A percentile compares a stretch with the other conserved stretches of the same genome.
phyloP scores from a whole-genome alignment of 768 basidiomycete genomes.

The Agaricus blazei region DNA sequence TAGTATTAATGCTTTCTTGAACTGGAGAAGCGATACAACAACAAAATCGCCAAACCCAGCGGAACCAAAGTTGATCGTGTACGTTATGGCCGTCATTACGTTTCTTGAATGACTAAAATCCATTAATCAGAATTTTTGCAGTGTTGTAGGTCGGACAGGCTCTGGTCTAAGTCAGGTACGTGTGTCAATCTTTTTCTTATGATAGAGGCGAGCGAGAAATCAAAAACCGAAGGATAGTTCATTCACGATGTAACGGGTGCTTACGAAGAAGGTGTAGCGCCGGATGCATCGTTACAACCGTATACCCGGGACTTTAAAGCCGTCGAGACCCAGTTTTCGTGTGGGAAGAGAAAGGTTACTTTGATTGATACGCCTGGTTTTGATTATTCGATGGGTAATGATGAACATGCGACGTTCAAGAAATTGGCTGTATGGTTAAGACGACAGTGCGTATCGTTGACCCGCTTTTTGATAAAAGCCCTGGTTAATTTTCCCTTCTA shows the following conservation, averaged over 20 bases:
- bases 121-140: neutral
- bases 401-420: neutral
- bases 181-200: neutral
- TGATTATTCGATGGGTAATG: neutral
- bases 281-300: neutral
- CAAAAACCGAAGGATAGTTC: neutral
- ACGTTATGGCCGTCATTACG: neutral
- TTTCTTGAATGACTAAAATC: neutral
- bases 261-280: neutral
- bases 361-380: slow-evolving; percentile 5
- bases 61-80: neutral
- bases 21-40: neutral
- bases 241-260: neutral
- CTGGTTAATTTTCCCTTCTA: neutral
- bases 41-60: neutral
- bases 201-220: no score
- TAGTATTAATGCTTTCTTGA: neutral
- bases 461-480: neutral
- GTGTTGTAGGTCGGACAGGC: neutral
- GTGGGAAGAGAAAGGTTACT: neutral
- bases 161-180: slow-evolving; percentile 1
- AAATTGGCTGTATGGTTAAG: neutral
- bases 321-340: neutral
- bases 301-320: neutral
- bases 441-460: neutral